Percentiles rank a stretch among this genome's conserved stretches.
These are phyloP conservation scores for Pyronema domesticum DNA, from an alignment of 495 filamentous ascomycete species.

Conservation along the genomic window DNA sequence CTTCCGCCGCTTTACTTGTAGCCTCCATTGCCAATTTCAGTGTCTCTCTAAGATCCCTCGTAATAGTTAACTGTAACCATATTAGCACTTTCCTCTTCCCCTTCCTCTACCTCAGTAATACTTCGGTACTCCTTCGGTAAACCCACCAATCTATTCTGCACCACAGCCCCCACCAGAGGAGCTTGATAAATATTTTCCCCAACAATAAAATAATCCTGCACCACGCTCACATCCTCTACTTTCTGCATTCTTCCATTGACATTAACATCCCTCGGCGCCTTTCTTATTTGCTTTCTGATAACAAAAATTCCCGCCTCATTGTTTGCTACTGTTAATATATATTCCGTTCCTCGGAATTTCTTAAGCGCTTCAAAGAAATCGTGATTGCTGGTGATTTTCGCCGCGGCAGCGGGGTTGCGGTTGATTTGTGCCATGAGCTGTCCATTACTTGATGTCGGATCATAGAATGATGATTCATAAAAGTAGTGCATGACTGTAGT, in stretches of 20 bases:
- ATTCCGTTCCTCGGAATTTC: constrained; percentile 69
- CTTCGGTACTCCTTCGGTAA: too few relatives aligned
- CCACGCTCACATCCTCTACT: constrained; percentile 47
- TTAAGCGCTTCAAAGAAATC: constrained; percentile 59
- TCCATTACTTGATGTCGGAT: constrained; percentile 73
- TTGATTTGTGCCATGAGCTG: constrained; percentile 56
- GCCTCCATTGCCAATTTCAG: constrained; percentile 30
- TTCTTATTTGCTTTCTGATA: constrained; percentile 71
- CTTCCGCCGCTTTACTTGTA: constrained; percentile 22
- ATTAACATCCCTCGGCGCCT: constrained; percentile 35
- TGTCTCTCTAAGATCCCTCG: constrained; percentile 8
- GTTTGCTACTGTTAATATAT: constrained; percentile 51
- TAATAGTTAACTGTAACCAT: constrained; percentile 11
- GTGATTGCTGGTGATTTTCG: constrained; percentile 49
- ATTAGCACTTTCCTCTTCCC: not conserved
- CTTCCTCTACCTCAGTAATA: not conserved
- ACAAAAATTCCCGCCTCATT: constrained; percentile 63
- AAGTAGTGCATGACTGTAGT: constrained; percentile 69
- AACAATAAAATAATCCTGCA: constrained; percentile 67
- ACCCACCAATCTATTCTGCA: constrained; percentile 54
- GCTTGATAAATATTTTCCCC: constrained; percentile 83
- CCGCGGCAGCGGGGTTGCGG: constrained; percentile 44
- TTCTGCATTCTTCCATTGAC: constrained; percentile 30
- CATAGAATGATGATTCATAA: constrained; percentile 75
- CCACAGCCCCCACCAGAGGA: constrained; percentile 56